These are phyloP conservation scores for Sugiyamaella neomexicana DNA, from an alignment of 1,139 yeast genomes.

Conservation along the genomic window DNA sequence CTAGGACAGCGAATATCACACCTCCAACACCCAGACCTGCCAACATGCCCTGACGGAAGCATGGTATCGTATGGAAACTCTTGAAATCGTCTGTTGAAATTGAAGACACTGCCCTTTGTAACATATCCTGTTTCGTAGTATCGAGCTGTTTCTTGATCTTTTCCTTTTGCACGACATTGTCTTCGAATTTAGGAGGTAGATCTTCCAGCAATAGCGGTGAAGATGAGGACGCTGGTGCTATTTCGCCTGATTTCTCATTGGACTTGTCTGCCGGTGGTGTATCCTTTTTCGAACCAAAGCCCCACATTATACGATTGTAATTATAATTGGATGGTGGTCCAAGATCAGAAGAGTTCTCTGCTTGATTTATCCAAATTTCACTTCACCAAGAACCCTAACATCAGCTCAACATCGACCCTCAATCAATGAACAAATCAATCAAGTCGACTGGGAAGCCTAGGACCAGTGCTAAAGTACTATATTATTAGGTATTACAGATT, in stretches of 20 bases:
- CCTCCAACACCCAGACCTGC: constrained; percentile 86
- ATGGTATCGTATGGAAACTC: constrained; percentile 68
- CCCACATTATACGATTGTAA: constrained; percentile 16
- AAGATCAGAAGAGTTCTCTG: no score
- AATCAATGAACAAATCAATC: no score
- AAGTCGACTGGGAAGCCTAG: not conserved
- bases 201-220: constrained; percentile 33
- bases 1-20: constrained; percentile 69
- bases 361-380: not conserved
- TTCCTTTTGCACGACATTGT: constrained; percentile 26
- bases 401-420: no score
- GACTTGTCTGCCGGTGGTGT: no score
- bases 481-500: not conserved
- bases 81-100: constrained; percentile 53
- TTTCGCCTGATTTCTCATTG: not conserved
- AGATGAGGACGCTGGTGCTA: not conserved
- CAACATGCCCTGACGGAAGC: constrained; percentile 85
- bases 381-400: constrained; percentile 8
- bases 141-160: constrained; percentile 18
- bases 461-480: no score
- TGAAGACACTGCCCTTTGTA: constrained; percentile 31
- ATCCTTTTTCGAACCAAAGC: constrained; percentile 12
- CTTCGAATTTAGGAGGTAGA: constrained; percentile 40
- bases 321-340: no score
- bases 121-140: constrained; percentile 20